These are phyloP conservation scores for Fraxinus xanthoxyloides DNA, from an alignment of 305 asterid genomes.

Conservation along the genomic window DNA sequence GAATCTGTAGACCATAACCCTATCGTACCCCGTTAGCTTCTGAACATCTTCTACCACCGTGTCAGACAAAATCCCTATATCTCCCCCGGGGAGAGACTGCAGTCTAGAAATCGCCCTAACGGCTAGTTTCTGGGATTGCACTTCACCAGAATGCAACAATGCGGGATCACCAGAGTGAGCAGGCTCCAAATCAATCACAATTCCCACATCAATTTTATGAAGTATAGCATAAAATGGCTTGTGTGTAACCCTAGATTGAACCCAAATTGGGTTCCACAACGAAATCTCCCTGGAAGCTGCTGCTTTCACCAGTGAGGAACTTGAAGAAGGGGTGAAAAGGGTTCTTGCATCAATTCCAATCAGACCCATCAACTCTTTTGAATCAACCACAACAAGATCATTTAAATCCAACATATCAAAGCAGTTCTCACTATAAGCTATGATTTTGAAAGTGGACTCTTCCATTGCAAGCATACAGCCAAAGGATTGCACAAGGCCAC, in stretches of 20 bases:
- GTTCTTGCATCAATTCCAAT: conserved; percentile 58
- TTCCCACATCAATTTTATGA: conserved; percentile 68
- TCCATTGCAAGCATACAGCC: conserved; percentile 65
- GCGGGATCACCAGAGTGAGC: conserved; percentile 45
- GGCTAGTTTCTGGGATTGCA: conserved; percentile 58
- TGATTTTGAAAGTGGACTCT: conserved; percentile 36
- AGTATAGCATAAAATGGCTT: conserved; percentile 62
- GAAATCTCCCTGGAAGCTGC: conserved; percentile 42
- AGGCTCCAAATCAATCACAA: conserved; percentile 76
- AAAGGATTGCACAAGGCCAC: conserved; percentile 65
- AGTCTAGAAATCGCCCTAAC: conserved; percentile 47
- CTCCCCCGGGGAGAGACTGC: conserved; percentile 53
- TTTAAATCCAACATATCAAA: conserved; percentile 48
- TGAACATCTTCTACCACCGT: conserved; percentile 59
- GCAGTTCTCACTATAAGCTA: conserved; percentile 64
- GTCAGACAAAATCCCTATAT: conserved; percentile 51
- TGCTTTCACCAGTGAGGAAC: conserved; percentile 45
- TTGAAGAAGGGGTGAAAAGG: conserved; percentile 45
- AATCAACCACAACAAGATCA: conserved; percentile 7
- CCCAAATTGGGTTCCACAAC: conserved; percentile 59
- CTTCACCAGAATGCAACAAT: conserved; percentile 44
- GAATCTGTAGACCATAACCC: conserved; percentile 70
- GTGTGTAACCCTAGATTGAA: conserved; percentile 40
- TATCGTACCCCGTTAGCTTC: conserved; percentile 55
- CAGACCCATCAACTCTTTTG: conserved; percentile 14